Evolutionary conservation across 305 asterid species (phyloP).

Genomic region (Fraxinus xanthoxyloides): DNA sequence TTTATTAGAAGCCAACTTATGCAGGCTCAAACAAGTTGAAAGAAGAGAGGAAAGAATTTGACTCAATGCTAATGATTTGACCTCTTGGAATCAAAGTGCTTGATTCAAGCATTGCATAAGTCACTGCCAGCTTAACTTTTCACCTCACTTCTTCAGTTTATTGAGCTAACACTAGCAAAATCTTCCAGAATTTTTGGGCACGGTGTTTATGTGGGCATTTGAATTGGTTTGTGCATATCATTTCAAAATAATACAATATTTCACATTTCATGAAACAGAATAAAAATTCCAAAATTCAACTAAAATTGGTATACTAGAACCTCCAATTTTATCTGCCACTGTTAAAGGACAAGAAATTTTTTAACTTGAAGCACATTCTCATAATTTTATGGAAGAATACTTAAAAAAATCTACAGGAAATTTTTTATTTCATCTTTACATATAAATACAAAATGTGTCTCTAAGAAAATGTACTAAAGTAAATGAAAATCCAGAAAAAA

Average conservation of each 20-base stretch:
- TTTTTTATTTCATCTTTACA: background rate
- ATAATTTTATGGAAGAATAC: background rate
- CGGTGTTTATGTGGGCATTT: background rate
- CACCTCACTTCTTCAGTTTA: background rate
- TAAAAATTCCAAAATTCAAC: background rate
- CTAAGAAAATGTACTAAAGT: background rate
- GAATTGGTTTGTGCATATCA: background rate
- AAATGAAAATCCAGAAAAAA: background rate
- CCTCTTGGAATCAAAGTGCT: background rate
- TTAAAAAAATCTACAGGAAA: too few species aligned
- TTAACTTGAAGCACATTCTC: background rate
- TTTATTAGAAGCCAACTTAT: background rate
- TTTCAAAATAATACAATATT: background rate
- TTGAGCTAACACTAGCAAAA: background rate
- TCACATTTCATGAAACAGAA: background rate
- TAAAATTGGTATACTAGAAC: background rate
- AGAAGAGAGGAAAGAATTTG: background rate
- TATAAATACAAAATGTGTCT: background rate
- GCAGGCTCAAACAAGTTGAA: background rate
- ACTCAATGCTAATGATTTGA: background rate
- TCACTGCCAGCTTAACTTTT: constrained; percentile 3
- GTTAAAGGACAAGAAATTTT: background rate
- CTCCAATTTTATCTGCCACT: background rate
- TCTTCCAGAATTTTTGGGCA: constrained; percentile 9
- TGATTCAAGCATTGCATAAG: background rate